Base-by-base conservation (phyloP, 768 basidiomycete species). In the Leccinum olivaceopallidum region DNA sequence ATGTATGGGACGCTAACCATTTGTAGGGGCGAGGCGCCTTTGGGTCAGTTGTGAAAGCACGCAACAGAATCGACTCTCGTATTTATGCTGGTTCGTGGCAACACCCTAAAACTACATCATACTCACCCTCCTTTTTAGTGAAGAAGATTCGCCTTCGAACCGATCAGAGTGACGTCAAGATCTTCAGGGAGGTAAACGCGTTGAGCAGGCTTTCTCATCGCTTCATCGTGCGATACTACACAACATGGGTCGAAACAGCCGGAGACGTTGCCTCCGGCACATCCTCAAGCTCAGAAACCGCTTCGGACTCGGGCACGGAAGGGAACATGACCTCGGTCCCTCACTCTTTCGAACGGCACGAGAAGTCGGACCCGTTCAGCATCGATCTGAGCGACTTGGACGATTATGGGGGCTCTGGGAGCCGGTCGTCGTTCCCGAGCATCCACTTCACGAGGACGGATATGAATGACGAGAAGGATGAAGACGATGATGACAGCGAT, bases 41-140 rank as follows among this genome's bases (percentile, higher is more conserved):
- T 72, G 94, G 94, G 0, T 91, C 92, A n/a, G 94, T 97, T 0
- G 94, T 97, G 32, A 97, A 97, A 71, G 95, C 94, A 3, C 81
- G 88, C 51, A 94, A 96, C 68, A 91, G 86, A 77, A 86, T 95
- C 22, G 95, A 97, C 69, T 83, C 80, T 12, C 81, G 90, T 24
- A 90, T 93, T 58, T 95, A 94, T 70, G 92, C 91, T 13, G 88
- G 88, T 87, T 57, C 10, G 80, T 77, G 22, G 36, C 16, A 22
- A 2, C 16, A 5, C 44, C 16, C 39, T 7, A 6, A 12, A 26
- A 22, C 24, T 36, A 8, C 14, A 16, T 24, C 55, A 28, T 18
- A 4, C 55, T 64, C 16, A 61, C 50, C 16, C 44, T 42, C 26
- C 22, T 51, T 39, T 30, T 56, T 68, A 89, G 92, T 95, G 56